phyloP scores from a whole-genome alignment of 1,284 basidiomycete species.

The Naganishia liquefaciens region DNA sequence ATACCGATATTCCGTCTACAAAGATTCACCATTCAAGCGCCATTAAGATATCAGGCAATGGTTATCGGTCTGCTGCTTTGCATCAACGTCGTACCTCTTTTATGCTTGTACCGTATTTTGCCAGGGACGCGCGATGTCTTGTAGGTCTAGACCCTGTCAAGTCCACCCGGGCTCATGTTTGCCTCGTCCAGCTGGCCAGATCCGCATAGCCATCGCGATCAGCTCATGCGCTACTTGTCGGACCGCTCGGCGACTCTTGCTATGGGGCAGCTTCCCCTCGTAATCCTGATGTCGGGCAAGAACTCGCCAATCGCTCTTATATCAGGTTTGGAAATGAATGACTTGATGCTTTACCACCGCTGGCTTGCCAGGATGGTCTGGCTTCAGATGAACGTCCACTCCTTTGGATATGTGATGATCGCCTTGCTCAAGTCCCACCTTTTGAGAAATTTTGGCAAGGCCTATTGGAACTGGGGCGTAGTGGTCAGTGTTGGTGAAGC shows the following conservation, averaged over 20 bases:
- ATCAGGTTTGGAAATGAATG: constrained; percentile 16
- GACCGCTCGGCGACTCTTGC: constrained; percentile 13
- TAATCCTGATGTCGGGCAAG: constrained; percentile 26
- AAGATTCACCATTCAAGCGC: constrained; percentile 7
- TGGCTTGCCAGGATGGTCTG: constrained; percentile 23
- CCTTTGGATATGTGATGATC: constrained; percentile 12
- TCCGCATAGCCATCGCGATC: constrained; percentile 15
- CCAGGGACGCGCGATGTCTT: constrained; percentile 12
- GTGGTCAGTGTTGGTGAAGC: neutral
- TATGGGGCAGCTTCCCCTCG: constrained; percentile 14
- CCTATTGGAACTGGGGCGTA: constrained; percentile 23
- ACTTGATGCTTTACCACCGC: constrained; percentile 20
- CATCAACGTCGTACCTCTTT: constrained; percentile 5
- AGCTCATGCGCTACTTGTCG: constrained; percentile 11
- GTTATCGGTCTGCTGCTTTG: neutral
- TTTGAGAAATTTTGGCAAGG: constrained; percentile 13
- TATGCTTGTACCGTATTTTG: constrained; percentile 5
- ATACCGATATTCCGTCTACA: neutral
- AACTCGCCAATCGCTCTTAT: constrained; percentile 13
- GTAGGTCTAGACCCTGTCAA: neutral
- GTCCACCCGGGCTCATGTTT: too few relatives aligned
- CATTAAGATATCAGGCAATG: constrained; percentile 10
- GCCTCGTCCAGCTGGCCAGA: constrained; percentile 1
- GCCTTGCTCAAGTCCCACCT: constrained; percentile 14
- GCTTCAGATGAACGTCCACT: constrained; percentile 19